Percentiles rank a stretch among this genome's conserved stretches.
These are phyloP conservation scores for Arachis hypogaea DNA, from an alignment of 306 rosid genomes.

Conservation along the genomic window DNA sequence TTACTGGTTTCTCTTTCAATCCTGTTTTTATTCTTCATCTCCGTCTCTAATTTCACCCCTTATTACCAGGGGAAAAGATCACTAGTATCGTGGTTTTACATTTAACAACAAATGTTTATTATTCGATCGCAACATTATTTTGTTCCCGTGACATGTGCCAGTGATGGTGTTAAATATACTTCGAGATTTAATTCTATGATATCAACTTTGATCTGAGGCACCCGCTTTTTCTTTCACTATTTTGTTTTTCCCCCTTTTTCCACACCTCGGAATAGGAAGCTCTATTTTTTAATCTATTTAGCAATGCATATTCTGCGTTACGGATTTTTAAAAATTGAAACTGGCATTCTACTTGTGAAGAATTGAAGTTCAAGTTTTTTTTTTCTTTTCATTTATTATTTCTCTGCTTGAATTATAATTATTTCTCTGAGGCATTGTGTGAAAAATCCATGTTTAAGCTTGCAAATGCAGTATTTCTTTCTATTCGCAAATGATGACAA, in stretches of 20 bases:
- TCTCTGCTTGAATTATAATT: not conserved
- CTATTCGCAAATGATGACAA: slow-evolving; percentile 50
- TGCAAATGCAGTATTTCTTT: not conserved
- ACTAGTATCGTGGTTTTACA: too few relatives aligned
- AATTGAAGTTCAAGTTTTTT: too few relatives aligned
- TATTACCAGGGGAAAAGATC: too few relatives aligned
- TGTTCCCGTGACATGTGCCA: slow-evolving; percentile 37
- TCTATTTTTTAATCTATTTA: too few relatives aligned
- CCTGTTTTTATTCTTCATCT: not conserved
- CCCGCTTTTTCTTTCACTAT: not conserved
- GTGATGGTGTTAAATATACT: slow-evolving; percentile 81
- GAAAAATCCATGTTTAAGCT: not conserved
- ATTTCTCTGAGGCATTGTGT: not conserved
- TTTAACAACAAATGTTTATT: too few relatives aligned
- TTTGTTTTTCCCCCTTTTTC: too few relatives aligned
- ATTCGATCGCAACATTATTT: too few relatives aligned
- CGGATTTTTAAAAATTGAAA: too few relatives aligned
- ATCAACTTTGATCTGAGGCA: slow-evolving; percentile 65
- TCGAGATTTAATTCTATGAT: slow-evolving; percentile 65
- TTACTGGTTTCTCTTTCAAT: not conserved
- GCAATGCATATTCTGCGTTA: not conserved
- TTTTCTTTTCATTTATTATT: not conserved
- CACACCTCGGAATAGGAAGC: too few relatives aligned
- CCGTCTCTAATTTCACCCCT: too few relatives aligned
- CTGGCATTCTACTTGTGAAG: not conserved